Evolutionary conservation across 2,329 filamentous ascomycete genomes (phyloP).

Genomic region (Diaporthe australafricana): DNA sequence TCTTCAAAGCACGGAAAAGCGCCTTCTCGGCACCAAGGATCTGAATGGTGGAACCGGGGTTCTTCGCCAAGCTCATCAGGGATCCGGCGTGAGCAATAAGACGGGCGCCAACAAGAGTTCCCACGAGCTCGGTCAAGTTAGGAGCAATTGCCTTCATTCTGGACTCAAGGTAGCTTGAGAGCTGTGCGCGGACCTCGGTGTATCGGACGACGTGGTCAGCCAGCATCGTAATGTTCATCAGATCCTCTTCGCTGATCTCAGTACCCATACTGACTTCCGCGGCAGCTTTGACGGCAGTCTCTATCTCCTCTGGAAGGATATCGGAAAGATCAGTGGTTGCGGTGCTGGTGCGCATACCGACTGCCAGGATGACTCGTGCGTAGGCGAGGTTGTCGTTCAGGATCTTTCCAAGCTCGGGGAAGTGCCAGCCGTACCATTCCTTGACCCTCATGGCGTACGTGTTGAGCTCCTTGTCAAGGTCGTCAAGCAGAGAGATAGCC

Average conservation of each 20-base stretch:
- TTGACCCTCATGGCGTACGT: conserved; percentile 99
- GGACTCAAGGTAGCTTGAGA: conserved; percentile 88
- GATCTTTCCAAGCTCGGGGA: conserved; percentile 97
- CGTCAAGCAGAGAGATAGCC: conserved; percentile 92
- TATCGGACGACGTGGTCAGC: conserved; percentile 95
- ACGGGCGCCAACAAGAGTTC: conserved; percentile 92
- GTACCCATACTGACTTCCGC: conserved; percentile 99
- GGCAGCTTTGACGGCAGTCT: conserved; percentile 89
- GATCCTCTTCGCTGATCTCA: conserved; percentile 91
- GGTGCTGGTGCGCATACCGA: conserved; percentile 89
- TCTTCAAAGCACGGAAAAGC: conserved; percentile 97
- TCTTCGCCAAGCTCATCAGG: conserved; percentile 94
- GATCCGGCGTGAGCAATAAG: conserved; percentile 96
- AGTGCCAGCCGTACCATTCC: conserved; percentile 99
- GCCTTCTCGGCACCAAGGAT: conserved; percentile 99
- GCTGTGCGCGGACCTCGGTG: conserved; percentile 88
- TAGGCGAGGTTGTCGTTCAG: conserved; percentile 98
- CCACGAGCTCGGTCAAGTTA: conserved; percentile 92
- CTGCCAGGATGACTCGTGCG: conserved; percentile 85
- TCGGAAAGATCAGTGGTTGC: conserved; percentile 83
- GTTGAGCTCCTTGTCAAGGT: conserved; percentile 98
- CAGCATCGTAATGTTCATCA: conserved; percentile 91
- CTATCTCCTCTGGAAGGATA: conserved; percentile 95
- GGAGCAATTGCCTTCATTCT: conserved; percentile 98
- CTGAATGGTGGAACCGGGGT: conserved; percentile 94